Evolutionary conservation across 495 filamentous ascomycete genomes (phyloP), one percentile per base, ranked within the genome.

Genomic region (Penicillium cinerascens): DNA sequence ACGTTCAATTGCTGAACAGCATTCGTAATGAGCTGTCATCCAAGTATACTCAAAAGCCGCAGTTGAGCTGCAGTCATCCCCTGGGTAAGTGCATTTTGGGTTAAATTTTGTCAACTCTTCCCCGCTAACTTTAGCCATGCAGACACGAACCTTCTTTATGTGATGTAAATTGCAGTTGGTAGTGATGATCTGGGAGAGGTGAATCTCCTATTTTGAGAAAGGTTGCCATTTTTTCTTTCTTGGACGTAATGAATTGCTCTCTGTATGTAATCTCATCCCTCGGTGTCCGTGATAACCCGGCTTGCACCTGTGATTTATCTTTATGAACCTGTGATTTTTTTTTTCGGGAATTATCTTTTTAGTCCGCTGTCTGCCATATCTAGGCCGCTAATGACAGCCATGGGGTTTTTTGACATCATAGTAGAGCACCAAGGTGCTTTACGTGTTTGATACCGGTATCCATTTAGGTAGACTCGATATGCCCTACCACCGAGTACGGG

Each of bases 51-150:
- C 93, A 98, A 74, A 97, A 96, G 76, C 93, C 93, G 56, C 93
- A 98, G 78, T 78, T 98, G 55, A 96, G 91, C 68, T 90, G 89
- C 76, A 96, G 91, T 71, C 93, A 98, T 73, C 93, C 93, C 46
- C 75, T 98, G 77, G 88, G 93, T 97, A 84, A 75, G 66, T 73
- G 44, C 58, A 36, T 22, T 10, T 44, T 17, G 2, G 0, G 17
- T 6, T 33, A 3, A n/a, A 17, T 37, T 17, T 38, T 48, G 8
- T 39, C 41, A 26, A 20, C 13, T 21, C 27, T 29, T 21, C 25
- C 33, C 20, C 44, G 27, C 51, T 52, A 9, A 22, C 22, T 17
- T 11, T 52, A 1, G 41, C 56, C 37, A 33, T 60, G 66, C 66
- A 85, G 82, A 86, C 73, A 79, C 77, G 57, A 78, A 83, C 58